Base-by-base conservation (phyloP, 371 early-diverging fungal species). In the Sporodiniella umbellata region DNA sequence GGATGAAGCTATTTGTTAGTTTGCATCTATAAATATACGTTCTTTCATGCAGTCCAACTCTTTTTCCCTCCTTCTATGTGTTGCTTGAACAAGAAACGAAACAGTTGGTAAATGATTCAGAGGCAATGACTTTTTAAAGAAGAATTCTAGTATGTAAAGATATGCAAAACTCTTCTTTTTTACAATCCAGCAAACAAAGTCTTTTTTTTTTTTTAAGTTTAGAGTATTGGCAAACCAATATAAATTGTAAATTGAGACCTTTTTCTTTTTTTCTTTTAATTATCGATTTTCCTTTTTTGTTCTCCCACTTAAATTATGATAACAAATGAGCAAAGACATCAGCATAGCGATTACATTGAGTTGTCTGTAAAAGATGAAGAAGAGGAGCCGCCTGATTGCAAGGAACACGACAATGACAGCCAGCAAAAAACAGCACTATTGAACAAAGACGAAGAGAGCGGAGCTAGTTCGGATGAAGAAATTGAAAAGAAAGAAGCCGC, bases 351-450 rank as follows among this genome's bases (percentile, higher is more conserved):
- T 18, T 58, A 58, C 49, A 53, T 53, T 35, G 59, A 58, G 25
- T 22, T 58, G 42, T 42, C 53, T 35, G 39, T 37, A 45, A 53
- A 52, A 17, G 45, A 60, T 42, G 60, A 54, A n/a, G 50, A 51
- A 14, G 50, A 54, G 15, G 51, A 43, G 10, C 44, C 50, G 38
- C 48, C 48, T 31, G 53, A 45, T 51, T 42, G 12, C 42, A 31
- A 44, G 23, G 39, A 46, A 24, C 46, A 31, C 11, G 45, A 45
- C 44, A 22, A 40, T 11, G 21, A 40, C 21, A 40, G 21, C 12
- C 40, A 24, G 35, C 30, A 21, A 28, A 47, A 7, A 47, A 28
- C 19, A 35, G 35, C 19, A 15, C n/a, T 26, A 30, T 33, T 33
- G 31, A 30, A n/a, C n/a, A 28, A 25, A 23, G 33, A 45, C 8